Evolutionary conservation across 2,329 filamentous ascomycete species (phyloP).

Genomic region (Escovopsis sp.): DNA sequence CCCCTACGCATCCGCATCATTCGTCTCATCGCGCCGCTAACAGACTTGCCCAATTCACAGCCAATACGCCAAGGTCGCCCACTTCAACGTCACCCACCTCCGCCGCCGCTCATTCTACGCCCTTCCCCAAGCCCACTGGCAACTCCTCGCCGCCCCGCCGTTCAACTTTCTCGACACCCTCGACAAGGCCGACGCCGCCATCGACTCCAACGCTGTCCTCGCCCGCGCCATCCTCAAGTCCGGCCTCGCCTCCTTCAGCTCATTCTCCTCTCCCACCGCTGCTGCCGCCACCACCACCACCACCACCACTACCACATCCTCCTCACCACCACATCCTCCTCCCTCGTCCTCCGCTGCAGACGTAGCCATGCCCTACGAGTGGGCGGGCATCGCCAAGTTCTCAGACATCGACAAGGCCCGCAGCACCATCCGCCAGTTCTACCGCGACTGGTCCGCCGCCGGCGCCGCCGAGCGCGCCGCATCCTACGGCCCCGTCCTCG

Average conservation of each 20-base stretch:
- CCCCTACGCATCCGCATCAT: constrained; percentile 2
- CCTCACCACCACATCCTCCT: too few species aligned
- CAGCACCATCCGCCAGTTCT: constrained; percentile 86
- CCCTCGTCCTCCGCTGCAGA: constrained; percentile 22
- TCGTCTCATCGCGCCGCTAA: neutral
- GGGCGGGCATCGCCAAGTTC: constrained; percentile 56
- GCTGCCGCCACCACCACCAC: too few species aligned
- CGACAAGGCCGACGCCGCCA: constrained; percentile 67
- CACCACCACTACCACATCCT: too few species aligned
- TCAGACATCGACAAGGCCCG: constrained; percentile 79
- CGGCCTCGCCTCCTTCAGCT: constrained; percentile 52
- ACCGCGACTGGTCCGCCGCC: constrained; percentile 81
- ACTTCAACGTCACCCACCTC: constrained; percentile 82
- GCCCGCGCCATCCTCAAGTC: constrained; percentile 62
- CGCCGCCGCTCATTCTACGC: constrained; percentile 89
- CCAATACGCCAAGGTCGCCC: constrained; percentile 71
- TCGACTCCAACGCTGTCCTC: constrained; percentile 75
- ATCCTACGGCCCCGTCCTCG: constrained; percentile 61
- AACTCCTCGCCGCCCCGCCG: constrained; percentile 63
- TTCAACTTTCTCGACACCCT: constrained; percentile 74
- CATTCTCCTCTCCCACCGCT: constrained; percentile 17
- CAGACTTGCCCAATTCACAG: constrained; percentile 26
- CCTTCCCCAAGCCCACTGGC: constrained; percentile 69
- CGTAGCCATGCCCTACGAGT: constrained; percentile 40
- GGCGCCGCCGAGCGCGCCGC: constrained; percentile 60